Conservation (phyloP, 2,329 filamentous ascomycete genomes). For the Xylariaceae sp. region DNA sequence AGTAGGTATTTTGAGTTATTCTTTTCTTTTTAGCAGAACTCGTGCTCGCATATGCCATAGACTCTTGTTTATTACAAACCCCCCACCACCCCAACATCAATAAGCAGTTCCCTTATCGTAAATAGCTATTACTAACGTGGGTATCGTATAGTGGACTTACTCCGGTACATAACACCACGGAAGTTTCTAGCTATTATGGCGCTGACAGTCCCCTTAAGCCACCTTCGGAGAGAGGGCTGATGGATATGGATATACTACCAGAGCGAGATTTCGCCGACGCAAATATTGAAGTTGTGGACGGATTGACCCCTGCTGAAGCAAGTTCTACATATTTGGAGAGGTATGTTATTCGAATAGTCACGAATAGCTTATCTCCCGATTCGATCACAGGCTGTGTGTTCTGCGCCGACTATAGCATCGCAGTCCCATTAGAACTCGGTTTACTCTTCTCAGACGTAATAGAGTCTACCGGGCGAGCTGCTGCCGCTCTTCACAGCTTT, state of each 20-base stretch:
- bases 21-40: no score
- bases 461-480: constrained; percentile 8
- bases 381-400: constrained; percentile 4
- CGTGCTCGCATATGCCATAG: no score
- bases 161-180: not conserved
- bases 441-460: constrained; percentile 11
- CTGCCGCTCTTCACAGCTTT: not conserved
- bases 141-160: no score
- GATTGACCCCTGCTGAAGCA: not conserved
- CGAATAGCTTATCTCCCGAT: not conserved
- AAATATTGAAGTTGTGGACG: not conserved
- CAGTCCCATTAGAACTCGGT: not conserved
- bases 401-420: constrained; percentile 3
- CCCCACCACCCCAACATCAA: no score
- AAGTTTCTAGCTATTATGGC: not conserved
- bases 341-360: not conserved
- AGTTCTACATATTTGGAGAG: not conserved
- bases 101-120: no score
- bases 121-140: no score
- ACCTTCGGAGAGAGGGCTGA: constrained; percentile 2
- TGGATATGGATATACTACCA: constrained; percentile 10
- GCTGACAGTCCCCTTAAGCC: not conserved
- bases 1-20: no score
- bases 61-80: no score
- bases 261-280: not conserved